phyloP scores from a whole-genome alignment of 148 eudicot species.

The Spergularia marina region DNA sequence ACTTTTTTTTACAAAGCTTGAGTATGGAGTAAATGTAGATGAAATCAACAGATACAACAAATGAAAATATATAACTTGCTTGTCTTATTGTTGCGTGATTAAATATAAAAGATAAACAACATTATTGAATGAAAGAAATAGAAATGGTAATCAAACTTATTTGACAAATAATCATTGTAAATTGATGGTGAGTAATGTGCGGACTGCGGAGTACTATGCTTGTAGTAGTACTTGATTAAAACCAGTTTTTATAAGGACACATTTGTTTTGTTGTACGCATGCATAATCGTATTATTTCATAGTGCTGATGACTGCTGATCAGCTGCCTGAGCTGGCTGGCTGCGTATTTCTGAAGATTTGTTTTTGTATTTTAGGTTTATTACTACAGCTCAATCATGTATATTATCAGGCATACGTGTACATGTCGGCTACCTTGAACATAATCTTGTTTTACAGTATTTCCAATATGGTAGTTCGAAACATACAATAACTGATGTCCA shows the following conservation, averaged over 20 bases:
- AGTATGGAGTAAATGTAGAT: too few relatives aligned
- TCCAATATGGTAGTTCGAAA: background rate
- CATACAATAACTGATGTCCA: slow-evolving; percentile 10
- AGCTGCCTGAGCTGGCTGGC: background rate
- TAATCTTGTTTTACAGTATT: background rate
- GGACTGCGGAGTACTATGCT: background rate
- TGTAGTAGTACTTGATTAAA: background rate
- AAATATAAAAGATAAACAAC: too few relatives aligned
- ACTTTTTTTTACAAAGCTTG: background rate
- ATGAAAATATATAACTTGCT: too few relatives aligned
- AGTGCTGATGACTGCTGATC: too few relatives aligned
- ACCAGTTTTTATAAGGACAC: too few relatives aligned
- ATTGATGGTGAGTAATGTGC: too few relatives aligned
- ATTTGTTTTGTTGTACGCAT: too few relatives aligned
- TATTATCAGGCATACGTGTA: slow-evolving; percentile 23
- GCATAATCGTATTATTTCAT: too few relatives aligned
- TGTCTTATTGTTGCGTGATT: too few relatives aligned
- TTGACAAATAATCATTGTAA: background rate
- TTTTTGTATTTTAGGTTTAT: background rate
- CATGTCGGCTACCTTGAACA: slow-evolving; percentile 28
- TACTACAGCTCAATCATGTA: background rate
- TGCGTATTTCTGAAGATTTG: background rate
- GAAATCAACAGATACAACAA: too few relatives aligned
- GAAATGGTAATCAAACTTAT: too few relatives aligned
- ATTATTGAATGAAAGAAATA: too few relatives aligned